Conservation (phyloP, 106 monocot species). For the Platanthera zijinensis region DNA sequence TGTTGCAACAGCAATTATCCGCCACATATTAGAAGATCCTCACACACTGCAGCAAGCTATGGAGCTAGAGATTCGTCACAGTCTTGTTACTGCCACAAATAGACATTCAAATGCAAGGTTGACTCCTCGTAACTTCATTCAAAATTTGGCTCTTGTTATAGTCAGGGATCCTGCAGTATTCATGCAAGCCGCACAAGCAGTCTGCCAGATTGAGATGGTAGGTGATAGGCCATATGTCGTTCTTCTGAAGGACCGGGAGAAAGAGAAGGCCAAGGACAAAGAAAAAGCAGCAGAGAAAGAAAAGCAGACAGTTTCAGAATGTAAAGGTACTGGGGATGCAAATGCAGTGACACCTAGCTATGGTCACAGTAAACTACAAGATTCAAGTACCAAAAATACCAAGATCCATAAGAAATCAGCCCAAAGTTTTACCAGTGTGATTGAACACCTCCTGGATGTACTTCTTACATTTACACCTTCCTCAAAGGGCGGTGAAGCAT, state of each 20-base stretch:
- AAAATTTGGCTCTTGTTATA: conserved; percentile 76
- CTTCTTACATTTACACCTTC: conserved; percentile 53
- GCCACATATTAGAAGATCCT: conserved; percentile 97
- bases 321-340: conserved; percentile 28
- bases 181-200: conserved; percentile 75
- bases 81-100: conserved; percentile 57
- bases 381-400: conserved; percentile 48
- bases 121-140: conserved; percentile 78
- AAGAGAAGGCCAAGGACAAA: conserved; percentile 80
- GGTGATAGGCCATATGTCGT: conserved; percentile 88
- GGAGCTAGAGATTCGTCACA: conserved; percentile 95
- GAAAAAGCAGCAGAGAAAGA: conserved; percentile 75
- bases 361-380: conserved; percentile 37
- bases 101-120: conserved; percentile 80
- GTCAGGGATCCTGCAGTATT: conserved; percentile 78
- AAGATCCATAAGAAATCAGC: conserved; percentile 80
- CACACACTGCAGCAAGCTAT: conserved; percentile 97
- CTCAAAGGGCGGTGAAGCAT: conserved; percentile 26
- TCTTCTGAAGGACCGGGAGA: conserved; percentile 85
- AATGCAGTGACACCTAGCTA: conserved; percentile 6
- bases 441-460: conserved; percentile 79
- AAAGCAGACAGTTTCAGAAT: conserved; percentile 24
- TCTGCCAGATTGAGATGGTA: conserved; percentile 90
- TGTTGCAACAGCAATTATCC: conserved; percentile 72
- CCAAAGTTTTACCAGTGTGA: conserved; percentile 78